Evolutionary conservation across 495 filamentous ascomycete species (phyloP).

Genomic region (Glonium stellatum): DNA sequence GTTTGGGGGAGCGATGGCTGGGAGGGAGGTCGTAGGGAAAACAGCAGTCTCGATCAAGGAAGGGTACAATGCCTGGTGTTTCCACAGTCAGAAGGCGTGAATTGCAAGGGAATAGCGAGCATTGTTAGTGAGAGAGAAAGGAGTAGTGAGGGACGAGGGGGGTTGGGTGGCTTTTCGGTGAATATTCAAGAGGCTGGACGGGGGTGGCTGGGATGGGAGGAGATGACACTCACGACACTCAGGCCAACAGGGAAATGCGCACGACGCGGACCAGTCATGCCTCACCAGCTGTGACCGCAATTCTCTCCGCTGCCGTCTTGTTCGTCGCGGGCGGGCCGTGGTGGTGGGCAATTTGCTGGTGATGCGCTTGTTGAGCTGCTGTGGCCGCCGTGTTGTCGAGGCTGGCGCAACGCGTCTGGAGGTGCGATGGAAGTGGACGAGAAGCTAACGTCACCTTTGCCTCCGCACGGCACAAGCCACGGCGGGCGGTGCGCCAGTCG

Average conservation of each 20-base stretch:
- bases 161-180: slow-evolving; percentile 16
- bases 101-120: slow-evolving; percentile 20
- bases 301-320: background rate
- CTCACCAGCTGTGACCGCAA: slow-evolving; percentile 7
- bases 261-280: slow-evolving; percentile 13
- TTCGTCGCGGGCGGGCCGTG: slow-evolving; percentile 16
- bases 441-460: slow-evolving; percentile 1
- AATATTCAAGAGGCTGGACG: slow-evolving; percentile 17
- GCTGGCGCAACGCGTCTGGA: background rate
- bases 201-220: slow-evolving; percentile 6
- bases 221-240: slow-evolving; percentile 15
- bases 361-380: background rate
- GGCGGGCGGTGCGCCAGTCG: background rate
- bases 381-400: slow-evolving; percentile 1
- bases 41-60: slow-evolving; percentile 9
- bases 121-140: slow-evolving; percentile 6
- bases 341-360: slow-evolving; percentile 15
- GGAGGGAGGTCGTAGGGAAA: background rate
- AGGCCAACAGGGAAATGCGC: slow-evolving; percentile 12
- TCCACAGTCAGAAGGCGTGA: slow-evolving; percentile 12
- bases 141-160: slow-evolving; percentile 5
- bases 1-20: slow-evolving; percentile 2
- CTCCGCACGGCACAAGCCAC: background rate
- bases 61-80: slow-evolving; percentile 22
- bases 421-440: background rate